These are phyloP conservation scores for Cytospora paraplurivora DNA, from an alignment of 2,329 filamentous ascomycete species.

Conservation along the genomic window DNA sequence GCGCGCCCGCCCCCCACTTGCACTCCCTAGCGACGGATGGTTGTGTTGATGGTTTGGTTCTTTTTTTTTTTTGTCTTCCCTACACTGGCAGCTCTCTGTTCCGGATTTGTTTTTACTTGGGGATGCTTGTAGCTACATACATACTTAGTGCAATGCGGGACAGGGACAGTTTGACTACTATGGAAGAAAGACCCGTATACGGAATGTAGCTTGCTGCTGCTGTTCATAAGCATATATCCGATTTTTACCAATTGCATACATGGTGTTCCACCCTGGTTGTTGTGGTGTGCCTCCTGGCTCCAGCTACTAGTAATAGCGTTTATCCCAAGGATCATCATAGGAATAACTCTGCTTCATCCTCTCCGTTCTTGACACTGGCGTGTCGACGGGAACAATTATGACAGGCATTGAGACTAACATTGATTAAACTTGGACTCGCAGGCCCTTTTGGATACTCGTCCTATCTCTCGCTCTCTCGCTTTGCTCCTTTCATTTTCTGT, in stretches of 20 bases:
- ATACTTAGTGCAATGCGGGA: neutral
- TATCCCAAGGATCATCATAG: neutral
- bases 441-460: neutral
- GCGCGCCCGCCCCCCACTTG: neutral
- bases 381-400: neutral
- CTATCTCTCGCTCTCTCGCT: slow-evolving; percentile 1
- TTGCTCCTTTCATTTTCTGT: slow-evolving; percentile 15
- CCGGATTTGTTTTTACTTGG: neutral
- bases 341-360: neutral
- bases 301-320: neutral
- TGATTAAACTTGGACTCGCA: neutral
- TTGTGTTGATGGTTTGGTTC: neutral
- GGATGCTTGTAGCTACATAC: neutral
- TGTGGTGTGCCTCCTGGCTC: neutral
- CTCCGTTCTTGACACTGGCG: neutral
- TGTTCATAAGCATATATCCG: neutral
- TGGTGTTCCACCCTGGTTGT: neutral
- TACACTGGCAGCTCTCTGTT: neutral
- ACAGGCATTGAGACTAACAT: neutral
- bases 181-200: neutral
- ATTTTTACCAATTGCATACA: neutral
- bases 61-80: neutral
- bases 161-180: neutral
- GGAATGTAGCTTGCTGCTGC: neutral
- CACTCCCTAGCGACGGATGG: neutral